Conservation (phyloP, 768 basidiomycete species). For the Hericium alpestre region DNA sequence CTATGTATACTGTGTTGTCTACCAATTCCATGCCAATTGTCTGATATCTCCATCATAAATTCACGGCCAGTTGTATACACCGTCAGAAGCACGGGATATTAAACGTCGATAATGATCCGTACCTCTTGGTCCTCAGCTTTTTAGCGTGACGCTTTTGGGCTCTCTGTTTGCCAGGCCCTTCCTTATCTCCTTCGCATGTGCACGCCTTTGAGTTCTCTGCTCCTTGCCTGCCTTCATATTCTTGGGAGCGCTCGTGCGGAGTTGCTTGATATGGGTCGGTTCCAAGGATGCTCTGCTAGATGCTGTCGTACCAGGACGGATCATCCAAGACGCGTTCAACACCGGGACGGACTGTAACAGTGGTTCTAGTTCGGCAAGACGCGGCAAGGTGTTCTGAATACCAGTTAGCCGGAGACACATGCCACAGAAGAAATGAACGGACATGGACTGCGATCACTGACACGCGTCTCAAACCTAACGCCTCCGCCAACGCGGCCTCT, state of each 20-base stretch:
- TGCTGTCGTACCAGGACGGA: slow-evolving; percentile 19
- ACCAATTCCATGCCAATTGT: too few species aligned
- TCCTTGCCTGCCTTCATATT: slow-evolving; percentile 69
- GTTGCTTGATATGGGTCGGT: slow-evolving; percentile 74
- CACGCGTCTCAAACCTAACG: slow-evolving; percentile 55
- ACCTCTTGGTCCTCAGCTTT: neutral
- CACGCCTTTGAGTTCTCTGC: slow-evolving; percentile 37
- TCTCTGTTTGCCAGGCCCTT: neutral
- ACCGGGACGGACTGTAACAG: slow-evolving; percentile 42
- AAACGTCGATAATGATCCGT: too few species aligned
- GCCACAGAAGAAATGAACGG: slow-evolving; percentile 16
- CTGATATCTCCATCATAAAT: too few species aligned
- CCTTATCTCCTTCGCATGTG: slow-evolving; percentile 32
- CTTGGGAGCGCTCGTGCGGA: slow-evolving; percentile 66
- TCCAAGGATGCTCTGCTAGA: slow-evolving; percentile 26
- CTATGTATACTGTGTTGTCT: too few species aligned
- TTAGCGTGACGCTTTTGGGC: neutral
- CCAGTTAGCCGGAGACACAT: neutral
- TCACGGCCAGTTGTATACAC: too few species aligned
- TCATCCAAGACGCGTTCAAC: slow-evolving; percentile 58
- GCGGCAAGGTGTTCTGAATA: slow-evolving; percentile 29
- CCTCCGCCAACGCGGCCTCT: slow-evolving; percentile 47
- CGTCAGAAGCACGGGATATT: too few species aligned
- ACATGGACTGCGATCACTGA: slow-evolving; percentile 64
- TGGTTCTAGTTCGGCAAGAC: slow-evolving; percentile 19